These are phyloP conservation scores for Lablab purpureus DNA, from an alignment of 306 rosid species.

Conservation along the genomic window DNA sequence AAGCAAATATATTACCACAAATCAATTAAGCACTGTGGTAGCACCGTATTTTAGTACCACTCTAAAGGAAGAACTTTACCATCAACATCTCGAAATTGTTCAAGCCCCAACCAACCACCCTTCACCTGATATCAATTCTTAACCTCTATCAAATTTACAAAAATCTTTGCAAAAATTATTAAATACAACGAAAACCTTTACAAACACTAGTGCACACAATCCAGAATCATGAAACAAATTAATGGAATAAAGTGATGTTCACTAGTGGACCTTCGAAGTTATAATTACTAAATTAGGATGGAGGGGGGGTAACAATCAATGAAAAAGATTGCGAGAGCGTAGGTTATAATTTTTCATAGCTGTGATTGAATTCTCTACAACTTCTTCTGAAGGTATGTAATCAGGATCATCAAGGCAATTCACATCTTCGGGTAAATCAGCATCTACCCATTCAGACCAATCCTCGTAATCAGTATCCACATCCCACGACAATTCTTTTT, in stretches of 20 bases:
- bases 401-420: conserved; percentile 73
- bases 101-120: neutral
- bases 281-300: conserved; percentile 17
- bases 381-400: conserved; percentile 54
- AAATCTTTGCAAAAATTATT: neutral
- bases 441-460: conserved; percentile 73
- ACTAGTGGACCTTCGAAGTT: neutral
- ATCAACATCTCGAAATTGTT: neutral
- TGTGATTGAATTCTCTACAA: conserved; percentile 60
- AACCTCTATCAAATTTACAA: neutral
- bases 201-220: no score
- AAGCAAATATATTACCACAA: neutral
- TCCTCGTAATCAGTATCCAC: conserved; percentile 52
- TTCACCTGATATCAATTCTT: neutral
- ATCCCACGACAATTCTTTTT: conserved; percentile 47
- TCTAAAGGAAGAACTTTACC: neutral
- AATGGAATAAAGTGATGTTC: no score
- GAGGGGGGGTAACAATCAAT: conserved; percentile 24
- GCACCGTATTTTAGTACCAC: neutral
- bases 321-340: conserved; percentile 46
- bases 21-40: neutral
- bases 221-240: no score
- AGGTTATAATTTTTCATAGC: conserved; percentile 61
- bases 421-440: conserved; percentile 69
- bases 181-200: no score